Conservation (phyloP, 2,329 filamentous ascomycete genomes). For the Stachybotrys elegans region DNA sequence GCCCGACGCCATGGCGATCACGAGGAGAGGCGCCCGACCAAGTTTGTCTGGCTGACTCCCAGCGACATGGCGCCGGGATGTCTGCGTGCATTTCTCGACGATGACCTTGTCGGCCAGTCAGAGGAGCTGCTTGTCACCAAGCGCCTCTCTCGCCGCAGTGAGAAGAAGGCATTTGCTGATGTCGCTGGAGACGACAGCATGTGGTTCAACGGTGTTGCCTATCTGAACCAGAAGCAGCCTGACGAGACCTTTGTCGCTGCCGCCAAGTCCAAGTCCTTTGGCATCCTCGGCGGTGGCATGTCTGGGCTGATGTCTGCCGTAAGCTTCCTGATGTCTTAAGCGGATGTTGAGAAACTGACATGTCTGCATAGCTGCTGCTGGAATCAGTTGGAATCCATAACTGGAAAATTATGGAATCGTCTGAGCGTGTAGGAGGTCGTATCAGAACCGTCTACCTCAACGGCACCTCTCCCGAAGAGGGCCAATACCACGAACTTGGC, state of each 20-base stretch:
- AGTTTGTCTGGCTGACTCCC: slow-evolving; percentile 16
- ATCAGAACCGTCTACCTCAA: slow-evolving; percentile 38
- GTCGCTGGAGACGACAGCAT: background rate
- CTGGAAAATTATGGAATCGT: slow-evolving; percentile 39
- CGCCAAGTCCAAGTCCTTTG: slow-evolving; percentile 15
- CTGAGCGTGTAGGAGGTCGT: slow-evolving; percentile 33
- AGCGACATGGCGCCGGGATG: slow-evolving; percentile 9
- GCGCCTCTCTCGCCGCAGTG: slow-evolving; percentile 3
- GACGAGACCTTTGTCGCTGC: slow-evolving; percentile 15
- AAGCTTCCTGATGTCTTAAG: background rate
- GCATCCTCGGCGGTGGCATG: slow-evolving; percentile 34
- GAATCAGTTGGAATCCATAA: slow-evolving; percentile 37
- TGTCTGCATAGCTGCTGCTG: slow-evolving; percentile 24
- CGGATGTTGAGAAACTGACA: background rate
- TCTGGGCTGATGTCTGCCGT: slow-evolving; percentile 14
- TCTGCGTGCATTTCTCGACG: slow-evolving; percentile 14
- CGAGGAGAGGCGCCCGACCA: slow-evolving; percentile 10
- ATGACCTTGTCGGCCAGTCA: slow-evolving; percentile 13
- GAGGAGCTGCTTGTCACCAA: slow-evolving; percentile 10
- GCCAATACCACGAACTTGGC: slow-evolving; percentile 32
- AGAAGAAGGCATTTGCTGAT: slow-evolving; percentile 10
- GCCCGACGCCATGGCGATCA: slow-evolving; percentile 14
- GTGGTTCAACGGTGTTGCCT: slow-evolving; percentile 20
- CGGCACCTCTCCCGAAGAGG: slow-evolving; percentile 19
- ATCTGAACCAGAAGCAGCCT: slow-evolving; percentile 18